These are phyloP conservation scores for Mercurialis annua DNA, from an alignment of 345 rosid genomes.

Conservation along the genomic window DNA sequence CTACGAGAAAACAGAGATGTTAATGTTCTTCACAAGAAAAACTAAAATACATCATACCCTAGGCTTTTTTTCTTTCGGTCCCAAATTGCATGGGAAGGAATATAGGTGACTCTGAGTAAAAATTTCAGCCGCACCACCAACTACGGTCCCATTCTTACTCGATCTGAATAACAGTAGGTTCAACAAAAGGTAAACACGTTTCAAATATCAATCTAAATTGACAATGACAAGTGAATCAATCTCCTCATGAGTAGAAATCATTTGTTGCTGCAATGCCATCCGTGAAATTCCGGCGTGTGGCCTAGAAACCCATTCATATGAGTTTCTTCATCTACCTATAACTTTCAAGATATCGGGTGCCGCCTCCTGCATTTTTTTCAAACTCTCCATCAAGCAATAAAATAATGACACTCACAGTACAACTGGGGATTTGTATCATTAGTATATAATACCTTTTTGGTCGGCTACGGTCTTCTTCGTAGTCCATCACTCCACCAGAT, in stretches of 20 bases:
- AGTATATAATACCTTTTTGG: slow-evolving; percentile 70
- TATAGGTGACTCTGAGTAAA: slow-evolving; percentile 4
- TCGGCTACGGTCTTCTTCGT: slow-evolving; percentile 86
- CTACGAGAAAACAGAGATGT: not conserved
- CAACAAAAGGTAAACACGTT: slow-evolving; percentile 21
- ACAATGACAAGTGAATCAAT: slow-evolving; percentile 19
- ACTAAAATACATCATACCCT: not conserved
- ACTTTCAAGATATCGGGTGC: slow-evolving; percentile 58
- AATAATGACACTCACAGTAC: not conserved
- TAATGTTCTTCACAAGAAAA: not conserved
- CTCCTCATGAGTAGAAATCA: slow-evolving; percentile 28
- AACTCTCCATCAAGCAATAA: not conserved
- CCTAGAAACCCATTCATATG: slow-evolving; percentile 14
- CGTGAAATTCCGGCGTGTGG: slow-evolving; percentile 35
- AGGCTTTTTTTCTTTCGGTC: slow-evolving; percentile 13
- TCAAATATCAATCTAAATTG: slow-evolving; percentile 21
- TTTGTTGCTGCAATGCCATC: slow-evolving; percentile 23
- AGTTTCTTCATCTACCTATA: slow-evolving; percentile 23
- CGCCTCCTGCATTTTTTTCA: slow-evolving; percentile 61
- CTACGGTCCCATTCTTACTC: slow-evolving; percentile 22
- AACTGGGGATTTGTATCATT: too few species aligned
- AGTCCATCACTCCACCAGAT: slow-evolving; percentile 98
- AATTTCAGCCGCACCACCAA: slow-evolving; percentile 25
- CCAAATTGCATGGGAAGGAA: not conserved
- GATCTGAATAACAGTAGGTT: slow-evolving; percentile 26